Conservation (phyloP, 768 basidiomycete species). For the Boletus pseudo-olivaceus region DNA sequence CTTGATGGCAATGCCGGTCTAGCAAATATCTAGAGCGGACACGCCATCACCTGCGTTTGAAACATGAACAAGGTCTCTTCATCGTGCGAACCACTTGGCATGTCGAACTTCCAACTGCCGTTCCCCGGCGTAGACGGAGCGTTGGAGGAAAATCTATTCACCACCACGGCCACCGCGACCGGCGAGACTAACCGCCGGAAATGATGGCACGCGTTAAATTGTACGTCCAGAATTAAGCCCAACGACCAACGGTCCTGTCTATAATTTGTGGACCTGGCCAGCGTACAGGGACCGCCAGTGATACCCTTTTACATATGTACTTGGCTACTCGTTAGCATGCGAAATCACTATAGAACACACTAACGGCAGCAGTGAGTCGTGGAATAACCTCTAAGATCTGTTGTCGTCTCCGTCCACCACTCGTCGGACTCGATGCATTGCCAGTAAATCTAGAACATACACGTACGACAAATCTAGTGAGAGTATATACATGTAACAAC, state of each 20-base stretch:
- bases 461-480: slow-evolving; percentile 7
- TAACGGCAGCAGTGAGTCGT: background rate
- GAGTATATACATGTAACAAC: no score
- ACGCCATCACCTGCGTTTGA: background rate
- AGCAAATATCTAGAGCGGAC: background rate
- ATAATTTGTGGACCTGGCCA: background rate
- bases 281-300: background rate
- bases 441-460: background rate
- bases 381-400: no score
- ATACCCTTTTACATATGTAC: background rate
- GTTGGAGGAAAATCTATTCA: background rate
- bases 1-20: background rate
- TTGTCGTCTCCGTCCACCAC: no score
- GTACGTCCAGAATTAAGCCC: background rate
- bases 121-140: background rate
- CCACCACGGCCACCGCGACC: background rate
- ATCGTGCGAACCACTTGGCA: background rate
- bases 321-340: no score
- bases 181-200: background rate
- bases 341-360: no score
- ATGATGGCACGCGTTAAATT: no score
- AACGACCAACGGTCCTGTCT: background rate
- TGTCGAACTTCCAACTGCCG: background rate
- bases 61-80: background rate
- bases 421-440: no score